These are phyloP conservation scores for Euptelea pleiosperma DNA, from an alignment of 164 flowering plant species.

Conservation along the genomic window DNA sequence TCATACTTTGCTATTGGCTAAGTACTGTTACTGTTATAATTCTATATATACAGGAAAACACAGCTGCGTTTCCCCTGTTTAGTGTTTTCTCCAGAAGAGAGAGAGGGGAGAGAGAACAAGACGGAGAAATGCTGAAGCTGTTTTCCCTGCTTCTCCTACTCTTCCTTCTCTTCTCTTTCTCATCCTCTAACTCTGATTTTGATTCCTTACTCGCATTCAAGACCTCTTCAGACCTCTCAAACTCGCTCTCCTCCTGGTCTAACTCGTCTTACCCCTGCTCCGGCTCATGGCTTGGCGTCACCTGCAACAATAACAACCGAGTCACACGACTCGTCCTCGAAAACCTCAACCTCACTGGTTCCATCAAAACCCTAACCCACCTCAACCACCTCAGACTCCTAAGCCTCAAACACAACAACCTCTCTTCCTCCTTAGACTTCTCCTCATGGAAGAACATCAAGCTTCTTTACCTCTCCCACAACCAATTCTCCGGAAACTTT, in stretches of 20 bases:
- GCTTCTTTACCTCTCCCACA: constrained; percentile 47
- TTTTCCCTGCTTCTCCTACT: constrained; percentile 12
- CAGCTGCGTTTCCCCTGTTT: background rate
- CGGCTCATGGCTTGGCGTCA: constrained; percentile 45
- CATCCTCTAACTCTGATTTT: constrained; percentile 17
- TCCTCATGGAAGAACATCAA: constrained; percentile 39
- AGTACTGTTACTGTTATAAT: too few relatives aligned
- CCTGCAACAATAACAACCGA: constrained; percentile 31
- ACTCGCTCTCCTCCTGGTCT: constrained; percentile 35
- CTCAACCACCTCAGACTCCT: constrained; percentile 40
- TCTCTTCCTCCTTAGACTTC: constrained; percentile 22
- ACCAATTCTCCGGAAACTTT: constrained; percentile 34
- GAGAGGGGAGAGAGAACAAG: background rate
- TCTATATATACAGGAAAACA: too few relatives aligned
- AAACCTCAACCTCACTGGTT: constrained; percentile 35
- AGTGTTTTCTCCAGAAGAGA: background rate
- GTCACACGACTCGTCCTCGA: constrained; percentile 42
- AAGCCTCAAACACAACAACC: constrained; percentile 37
- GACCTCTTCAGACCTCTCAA: constrained; percentile 18
- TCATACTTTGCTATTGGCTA: too few relatives aligned
- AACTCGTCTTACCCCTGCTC: constrained; percentile 34
- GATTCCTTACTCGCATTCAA: constrained; percentile 29
- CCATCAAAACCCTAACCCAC: constrained; percentile 20
- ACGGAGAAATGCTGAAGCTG: constrained; percentile 14
- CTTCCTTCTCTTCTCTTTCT: constrained; percentile 11